A percentile compares a stretch with the other conserved stretches of the same genome.
Conservation (phyloP, 768 basidiomycete genomes). For the Russula sp. region DNA sequence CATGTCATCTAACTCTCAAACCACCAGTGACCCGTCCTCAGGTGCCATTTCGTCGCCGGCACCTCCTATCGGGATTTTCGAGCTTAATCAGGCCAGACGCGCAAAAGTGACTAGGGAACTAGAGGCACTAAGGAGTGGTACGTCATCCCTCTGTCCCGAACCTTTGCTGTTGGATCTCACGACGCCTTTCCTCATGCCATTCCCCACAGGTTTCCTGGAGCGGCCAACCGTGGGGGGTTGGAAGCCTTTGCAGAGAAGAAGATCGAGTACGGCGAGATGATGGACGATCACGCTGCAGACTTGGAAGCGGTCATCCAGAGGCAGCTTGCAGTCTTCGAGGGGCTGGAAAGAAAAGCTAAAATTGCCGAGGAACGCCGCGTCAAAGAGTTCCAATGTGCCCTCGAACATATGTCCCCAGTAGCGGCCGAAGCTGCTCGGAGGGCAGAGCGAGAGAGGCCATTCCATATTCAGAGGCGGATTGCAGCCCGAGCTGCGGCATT, state of each 20-base stretch:
- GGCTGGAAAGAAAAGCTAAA: neutral
- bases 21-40: neutral
- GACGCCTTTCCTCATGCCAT: neutral
- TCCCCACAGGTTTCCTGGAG: conserved; percentile 12
- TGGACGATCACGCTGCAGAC: neutral
- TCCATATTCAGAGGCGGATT: neutral
- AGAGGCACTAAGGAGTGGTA: neutral
- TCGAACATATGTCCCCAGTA: neutral
- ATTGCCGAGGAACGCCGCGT: conserved; percentile 1
- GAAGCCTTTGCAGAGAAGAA: conserved; percentile 12
- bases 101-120: neutral
- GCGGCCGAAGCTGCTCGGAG: neutral
- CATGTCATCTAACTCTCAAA: conserved; percentile 1
- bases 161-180: neutral
- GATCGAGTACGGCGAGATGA: neutral
- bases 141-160: neutral
- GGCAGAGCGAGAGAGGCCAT: neutral
- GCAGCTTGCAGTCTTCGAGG: neutral
- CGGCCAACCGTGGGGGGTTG: conserved; percentile 9
- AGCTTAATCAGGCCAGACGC: conserved; percentile 1
- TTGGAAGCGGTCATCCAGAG: neutral
- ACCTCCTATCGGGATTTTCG: neutral
- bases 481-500: neutral
- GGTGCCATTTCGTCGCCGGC: neutral
- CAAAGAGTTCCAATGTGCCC: conserved; percentile 7